phyloP scores from a whole-genome alignment of 2,329 filamentous ascomycete species.

The Alternaria longipes region DNA sequence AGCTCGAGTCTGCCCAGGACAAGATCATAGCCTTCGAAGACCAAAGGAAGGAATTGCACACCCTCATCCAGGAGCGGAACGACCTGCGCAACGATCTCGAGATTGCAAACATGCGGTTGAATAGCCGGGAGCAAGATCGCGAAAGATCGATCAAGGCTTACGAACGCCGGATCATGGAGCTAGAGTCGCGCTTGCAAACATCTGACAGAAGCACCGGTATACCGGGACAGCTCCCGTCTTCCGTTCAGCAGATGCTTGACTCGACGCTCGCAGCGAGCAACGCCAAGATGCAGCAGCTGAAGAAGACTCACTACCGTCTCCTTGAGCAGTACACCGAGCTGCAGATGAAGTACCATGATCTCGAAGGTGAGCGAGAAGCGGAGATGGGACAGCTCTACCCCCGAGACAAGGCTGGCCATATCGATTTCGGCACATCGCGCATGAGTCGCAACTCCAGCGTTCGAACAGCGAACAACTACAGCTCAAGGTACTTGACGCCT shows the following conservation, averaged over 20 bases:
- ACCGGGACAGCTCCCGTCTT: conserved; percentile 49
- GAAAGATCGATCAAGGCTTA: conserved; percentile 59
- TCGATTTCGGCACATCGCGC: conserved; percentile 29
- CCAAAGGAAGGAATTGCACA: conserved; percentile 57
- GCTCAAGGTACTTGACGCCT: conserved; percentile 36
- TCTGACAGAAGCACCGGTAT: conserved; percentile 34
- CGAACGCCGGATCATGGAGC: conserved; percentile 58
- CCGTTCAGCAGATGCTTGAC: conserved; percentile 59
- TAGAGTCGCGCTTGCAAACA: conserved; percentile 51
- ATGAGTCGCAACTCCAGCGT: conserved; percentile 41
- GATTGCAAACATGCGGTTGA: conserved; percentile 66
- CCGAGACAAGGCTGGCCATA: conserved; percentile 29
- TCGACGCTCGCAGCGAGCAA: conserved; percentile 59
- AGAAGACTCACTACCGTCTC: conserved; percentile 62
- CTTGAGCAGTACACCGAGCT: conserved; percentile 62
- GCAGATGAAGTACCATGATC: conserved; percentile 56
- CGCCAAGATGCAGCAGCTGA: conserved; percentile 59
- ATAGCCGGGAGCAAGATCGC: conserved; percentile 60
- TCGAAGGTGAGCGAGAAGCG: conserved; percentile 48
- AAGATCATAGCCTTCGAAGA: conserved; percentile 44
- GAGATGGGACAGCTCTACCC: conserved; percentile 34
- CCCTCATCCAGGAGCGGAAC: conserved; percentile 66
- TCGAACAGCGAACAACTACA: conserved; percentile 31
- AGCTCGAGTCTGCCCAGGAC: conserved; percentile 46
- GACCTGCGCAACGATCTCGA: conserved; percentile 68